Percentiles rank a stretch among this genome's conserved stretches.
phyloP scores from a whole-genome alignment of 495 filamentous ascomycete species.

The Penicillium desertorum region DNA sequence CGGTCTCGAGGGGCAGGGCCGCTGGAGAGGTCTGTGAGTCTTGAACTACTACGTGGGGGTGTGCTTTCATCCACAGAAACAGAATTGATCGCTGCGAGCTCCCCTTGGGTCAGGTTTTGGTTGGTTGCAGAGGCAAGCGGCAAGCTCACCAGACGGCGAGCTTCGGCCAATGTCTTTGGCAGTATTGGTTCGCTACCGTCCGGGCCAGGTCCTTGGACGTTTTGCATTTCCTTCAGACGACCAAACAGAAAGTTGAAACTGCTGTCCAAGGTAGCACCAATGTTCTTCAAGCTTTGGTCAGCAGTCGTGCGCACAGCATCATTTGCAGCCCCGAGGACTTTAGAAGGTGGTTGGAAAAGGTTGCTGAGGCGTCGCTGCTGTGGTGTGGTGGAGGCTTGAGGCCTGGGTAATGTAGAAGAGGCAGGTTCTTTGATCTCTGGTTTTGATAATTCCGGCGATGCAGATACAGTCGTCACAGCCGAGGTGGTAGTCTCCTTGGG shows the following conservation, averaged over 20 bases:
- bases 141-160: slow-evolving; percentile 72
- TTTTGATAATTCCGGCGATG: slow-evolving; percentile 37
- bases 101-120: slow-evolving; percentile 47
- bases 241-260: slow-evolving; percentile 94
- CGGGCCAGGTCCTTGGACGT: slow-evolving; percentile 43
- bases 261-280: slow-evolving; percentile 80
- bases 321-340: slow-evolving; percentile 75
- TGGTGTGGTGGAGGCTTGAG: slow-evolving; percentile 40
- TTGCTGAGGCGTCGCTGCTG: slow-evolving; percentile 72
- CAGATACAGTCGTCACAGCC: slow-evolving; percentile 38
- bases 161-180: slow-evolving; percentile 90
- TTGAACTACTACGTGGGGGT: slow-evolving; percentile 35
- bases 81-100: slow-evolving; percentile 44
- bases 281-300: slow-evolving; percentile 86
- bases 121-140: slow-evolving; percentile 62
- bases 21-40: slow-evolving; percentile 56
- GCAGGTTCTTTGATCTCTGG: slow-evolving; percentile 35
- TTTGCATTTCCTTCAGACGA: slow-evolving; percentile 69
- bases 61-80: slow-evolving; percentile 37
- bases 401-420: slow-evolving; percentile 43
- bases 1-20: slow-evolving; percentile 64
- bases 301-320: slow-evolving; percentile 83
- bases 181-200: slow-evolving; percentile 49
- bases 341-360: slow-evolving; percentile 77
- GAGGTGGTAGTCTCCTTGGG: slow-evolving; percentile 30